A percentile compares a stretch with the other conserved stretches of the same genome.
Conservation (phyloP, 225 moss, liverwort and hornwort genomes). For the Anthoceros angustus region DNA sequence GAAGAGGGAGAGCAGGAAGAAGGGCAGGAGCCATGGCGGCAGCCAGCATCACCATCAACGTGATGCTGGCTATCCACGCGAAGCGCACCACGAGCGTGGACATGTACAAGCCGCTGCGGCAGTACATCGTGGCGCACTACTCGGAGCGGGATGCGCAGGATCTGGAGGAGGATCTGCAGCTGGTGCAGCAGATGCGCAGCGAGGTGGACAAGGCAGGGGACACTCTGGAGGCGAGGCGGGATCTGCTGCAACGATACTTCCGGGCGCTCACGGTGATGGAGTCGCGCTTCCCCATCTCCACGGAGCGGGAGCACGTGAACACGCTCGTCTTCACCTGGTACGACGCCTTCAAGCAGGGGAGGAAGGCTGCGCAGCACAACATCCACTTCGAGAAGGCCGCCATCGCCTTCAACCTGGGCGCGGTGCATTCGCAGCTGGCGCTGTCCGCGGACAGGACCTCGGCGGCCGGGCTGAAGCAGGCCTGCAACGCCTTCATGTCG, state of each 20-base stretch:
- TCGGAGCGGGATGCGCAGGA: constrained; percentile 95
- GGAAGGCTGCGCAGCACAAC: constrained; percentile 87
- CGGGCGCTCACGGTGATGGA: constrained; percentile 93
- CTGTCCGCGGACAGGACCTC: constrained; percentile 80
- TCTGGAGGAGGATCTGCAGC: constrained; percentile 86
- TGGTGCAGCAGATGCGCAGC: constrained; percentile 79
- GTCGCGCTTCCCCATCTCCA: constrained; percentile 91
- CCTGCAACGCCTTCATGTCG: constrained; percentile 86
- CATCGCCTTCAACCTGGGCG: constrained; percentile 94
- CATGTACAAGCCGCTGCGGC: constrained; percentile 80
- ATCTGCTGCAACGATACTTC: constrained; percentile 85
- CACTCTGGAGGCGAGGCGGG: constrained; percentile 64
- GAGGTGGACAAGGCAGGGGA: constrained; percentile 88
- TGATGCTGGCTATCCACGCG: constrained; percentile 96
- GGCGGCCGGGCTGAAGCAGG: constrained; percentile 71
- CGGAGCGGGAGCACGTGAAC: constrained; percentile 88
- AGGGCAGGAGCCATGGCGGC: constrained; percentile 44
- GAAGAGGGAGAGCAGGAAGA: background rate
- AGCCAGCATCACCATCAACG: constrained; percentile 69
- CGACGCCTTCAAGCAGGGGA: constrained; percentile 92
- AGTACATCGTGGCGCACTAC: constrained; percentile 90
- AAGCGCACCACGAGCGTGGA: constrained; percentile 73
- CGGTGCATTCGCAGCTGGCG: constrained; percentile 87
- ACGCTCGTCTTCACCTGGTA: constrained; percentile 86
- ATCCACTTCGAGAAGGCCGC: constrained; percentile 99